A percentile compares a stretch with the other conserved stretches of the same genome.
These are phyloP conservation scores for Crithidia thermophila DNA, from an alignment of 208 protist species.

Conservation along the genomic window DNA sequence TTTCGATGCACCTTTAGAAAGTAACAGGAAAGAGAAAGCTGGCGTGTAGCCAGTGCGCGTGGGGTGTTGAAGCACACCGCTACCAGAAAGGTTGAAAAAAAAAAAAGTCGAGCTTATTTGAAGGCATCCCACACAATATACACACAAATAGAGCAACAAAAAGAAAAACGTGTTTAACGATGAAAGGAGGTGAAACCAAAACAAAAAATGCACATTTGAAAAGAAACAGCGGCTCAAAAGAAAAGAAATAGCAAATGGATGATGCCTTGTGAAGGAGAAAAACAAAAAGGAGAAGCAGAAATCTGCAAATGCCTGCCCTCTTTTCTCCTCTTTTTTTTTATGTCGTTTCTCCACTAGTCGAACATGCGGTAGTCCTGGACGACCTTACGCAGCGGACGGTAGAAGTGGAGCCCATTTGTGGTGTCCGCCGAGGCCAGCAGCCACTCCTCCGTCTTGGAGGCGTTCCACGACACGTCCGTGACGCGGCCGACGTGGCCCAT, in stretches of 20 bases:
- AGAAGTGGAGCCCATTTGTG: conserved; percentile 97
- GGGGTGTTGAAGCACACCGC: no score
- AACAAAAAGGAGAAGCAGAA: neutral
- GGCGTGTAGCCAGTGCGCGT: no score
- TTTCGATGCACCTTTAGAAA: no score
- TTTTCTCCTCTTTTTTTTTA: neutral
- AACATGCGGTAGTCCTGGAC: conserved; percentile 46
- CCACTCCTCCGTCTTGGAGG: conserved; percentile 89
- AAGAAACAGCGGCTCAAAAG: neutral
- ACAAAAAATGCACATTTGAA: conserved; percentile 22
- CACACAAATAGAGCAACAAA: neutral
- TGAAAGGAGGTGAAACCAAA: conserved; percentile 9
- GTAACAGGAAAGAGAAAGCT: no score
- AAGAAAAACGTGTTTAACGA: neutral
- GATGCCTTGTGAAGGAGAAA: neutral
- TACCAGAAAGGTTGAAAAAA: no score
- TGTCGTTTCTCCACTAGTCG: neutral
- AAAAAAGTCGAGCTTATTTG: neutral
- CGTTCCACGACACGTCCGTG: conserved; percentile 93
- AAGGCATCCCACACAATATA: neutral
- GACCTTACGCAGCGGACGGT: conserved; percentile 36
- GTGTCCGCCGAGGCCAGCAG: conserved; percentile 93
- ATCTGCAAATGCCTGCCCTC: neutral
- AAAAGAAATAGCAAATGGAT: conserved; percentile 1
- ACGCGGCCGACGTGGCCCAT: conserved; percentile 96